Conservation (phyloP, 495 filamentous ascomycete species). For the Pyrenopolyporus hunteri region DNA sequence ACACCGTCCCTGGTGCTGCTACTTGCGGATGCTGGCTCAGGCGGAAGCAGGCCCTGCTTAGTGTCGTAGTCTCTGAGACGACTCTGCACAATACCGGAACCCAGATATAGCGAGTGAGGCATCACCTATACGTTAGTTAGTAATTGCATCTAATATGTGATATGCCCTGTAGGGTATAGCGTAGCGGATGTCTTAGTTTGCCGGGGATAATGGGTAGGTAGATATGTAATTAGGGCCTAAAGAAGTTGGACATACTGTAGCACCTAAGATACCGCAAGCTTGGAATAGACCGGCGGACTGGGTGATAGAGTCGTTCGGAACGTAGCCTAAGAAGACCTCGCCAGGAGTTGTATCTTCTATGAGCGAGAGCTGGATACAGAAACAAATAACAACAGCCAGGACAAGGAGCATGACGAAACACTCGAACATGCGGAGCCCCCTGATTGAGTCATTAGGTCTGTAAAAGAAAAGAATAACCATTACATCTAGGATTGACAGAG, state of each 20-base stretch:
- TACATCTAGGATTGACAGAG: conserved; percentile 83
- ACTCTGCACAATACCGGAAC: conserved; percentile 85
- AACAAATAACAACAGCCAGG: conserved; percentile 85
- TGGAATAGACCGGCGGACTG: conserved; percentile 75
- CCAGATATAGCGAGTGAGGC: conserved; percentile 89
- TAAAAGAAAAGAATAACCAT: conserved; percentile 88
- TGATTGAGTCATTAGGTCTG: conserved; percentile 74
- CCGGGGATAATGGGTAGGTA: not conserved
- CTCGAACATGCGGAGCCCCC: conserved; percentile 77
- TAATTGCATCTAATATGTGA: not conserved
- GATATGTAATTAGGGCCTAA: not conserved
- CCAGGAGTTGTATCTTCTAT: conserved; percentile 72
- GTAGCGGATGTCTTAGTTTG: no score
- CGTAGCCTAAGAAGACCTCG: conserved; percentile 82
- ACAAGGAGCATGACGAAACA: conserved; percentile 80
- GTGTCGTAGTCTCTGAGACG: conserved; percentile 80
- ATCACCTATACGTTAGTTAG: conserved; percentile 59
- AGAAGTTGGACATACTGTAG: conserved; percentile 60
- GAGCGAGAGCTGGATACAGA: conserved; percentile 84
- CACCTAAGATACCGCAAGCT: conserved; percentile 89
- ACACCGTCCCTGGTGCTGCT: conserved; percentile 37
- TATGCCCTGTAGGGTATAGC: no score
- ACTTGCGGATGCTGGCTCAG: conserved; percentile 30
- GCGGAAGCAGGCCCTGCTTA: conserved; percentile 60
- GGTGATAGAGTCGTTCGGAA: conserved; percentile 78